Evolutionary conservation across 805 yeast species (phyloP).

Genomic region (Lipomyces kockii): DNA sequence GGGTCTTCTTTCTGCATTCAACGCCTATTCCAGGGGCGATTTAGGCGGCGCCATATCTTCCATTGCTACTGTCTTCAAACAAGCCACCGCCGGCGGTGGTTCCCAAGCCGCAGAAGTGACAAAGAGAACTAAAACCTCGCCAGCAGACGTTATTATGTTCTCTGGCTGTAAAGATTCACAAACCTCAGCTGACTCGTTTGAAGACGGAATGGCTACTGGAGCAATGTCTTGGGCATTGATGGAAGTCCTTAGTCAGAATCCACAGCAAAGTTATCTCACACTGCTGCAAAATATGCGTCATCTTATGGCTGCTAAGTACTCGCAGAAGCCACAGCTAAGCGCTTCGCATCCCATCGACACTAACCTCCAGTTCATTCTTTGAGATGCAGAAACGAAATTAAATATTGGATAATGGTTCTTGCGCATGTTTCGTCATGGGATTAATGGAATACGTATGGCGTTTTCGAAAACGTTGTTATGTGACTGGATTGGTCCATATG

Average conservation of each 20-base stretch:
- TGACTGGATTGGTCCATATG: not conserved
- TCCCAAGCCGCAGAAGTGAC: constrained; percentile 49
- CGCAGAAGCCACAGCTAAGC: constrained; percentile 83
- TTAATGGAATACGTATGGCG: not conserved
- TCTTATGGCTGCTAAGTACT: constrained; percentile 64
- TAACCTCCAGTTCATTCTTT: constrained; percentile 56
- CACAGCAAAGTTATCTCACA: constrained; percentile 69
- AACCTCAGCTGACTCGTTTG: constrained; percentile 80
- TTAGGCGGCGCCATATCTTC: constrained; percentile 53
- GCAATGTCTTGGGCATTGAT: constrained; percentile 85
- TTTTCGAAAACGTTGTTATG: not conserved
- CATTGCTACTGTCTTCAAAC: constrained; percentile 47
- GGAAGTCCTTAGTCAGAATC: constrained; percentile 61
- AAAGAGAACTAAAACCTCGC: constrained; percentile 62
- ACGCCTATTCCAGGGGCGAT: constrained; percentile 66
- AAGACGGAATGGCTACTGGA: constrained; percentile 74
- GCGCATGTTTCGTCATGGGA: not conserved
- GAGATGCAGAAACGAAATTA: constrained; percentile 16
- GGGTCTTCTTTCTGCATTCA: constrained; percentile 63
- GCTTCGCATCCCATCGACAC: constrained; percentile 81
- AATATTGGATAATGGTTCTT: not conserved
- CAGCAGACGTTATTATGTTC: constrained; percentile 76
- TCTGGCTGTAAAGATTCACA: constrained; percentile 86
- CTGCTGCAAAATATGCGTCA: constrained; percentile 72
- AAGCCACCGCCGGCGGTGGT: constrained; percentile 42